Evolutionary conservation across 768 basidiomycete genomes (phyloP).

Genomic region (Serendipita sp.): DNA sequence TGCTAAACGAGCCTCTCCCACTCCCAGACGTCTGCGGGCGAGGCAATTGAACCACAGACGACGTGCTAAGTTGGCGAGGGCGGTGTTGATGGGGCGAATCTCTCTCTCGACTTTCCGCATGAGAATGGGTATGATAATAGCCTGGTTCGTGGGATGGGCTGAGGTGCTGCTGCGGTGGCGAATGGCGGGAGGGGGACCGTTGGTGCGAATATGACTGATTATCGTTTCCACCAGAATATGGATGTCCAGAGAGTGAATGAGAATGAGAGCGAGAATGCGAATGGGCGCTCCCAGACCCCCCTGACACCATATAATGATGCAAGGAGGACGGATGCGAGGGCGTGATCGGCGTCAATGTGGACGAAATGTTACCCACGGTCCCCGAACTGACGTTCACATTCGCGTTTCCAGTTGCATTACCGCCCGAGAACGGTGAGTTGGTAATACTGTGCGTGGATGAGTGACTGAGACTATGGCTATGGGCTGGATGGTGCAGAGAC

Average conservation of each 20-base stretch:
- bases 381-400: too few relatives aligned
- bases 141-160: background rate
- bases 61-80: background rate
- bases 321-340: conserved; percentile 4
- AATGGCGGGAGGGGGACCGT: background rate
- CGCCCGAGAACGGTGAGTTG: background rate
- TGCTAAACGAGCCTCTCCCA: background rate
- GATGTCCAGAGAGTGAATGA: background rate
- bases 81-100: background rate
- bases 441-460: background rate
- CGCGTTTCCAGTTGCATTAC: too few relatives aligned
- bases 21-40: background rate
- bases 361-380: background rate
- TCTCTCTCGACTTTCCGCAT: background rate
- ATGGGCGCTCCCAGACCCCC: background rate
- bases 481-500: background rate
- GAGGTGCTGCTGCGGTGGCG: background rate
- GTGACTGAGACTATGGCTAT: conserved; percentile 4
- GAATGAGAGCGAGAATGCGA: too few relatives aligned
- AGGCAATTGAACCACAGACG: background rate
- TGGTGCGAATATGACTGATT: background rate
- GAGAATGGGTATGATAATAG: background rate
- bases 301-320: conserved; percentile 2
- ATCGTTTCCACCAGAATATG: background rate
- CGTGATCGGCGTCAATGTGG: conserved; percentile 4